A percentile compares a stretch with the other conserved stretches of the same genome.
phyloP scores from a whole-genome alignment of 2,329 filamentous ascomycete genomes.

The Pseudopithomyces maydicus region DNA sequence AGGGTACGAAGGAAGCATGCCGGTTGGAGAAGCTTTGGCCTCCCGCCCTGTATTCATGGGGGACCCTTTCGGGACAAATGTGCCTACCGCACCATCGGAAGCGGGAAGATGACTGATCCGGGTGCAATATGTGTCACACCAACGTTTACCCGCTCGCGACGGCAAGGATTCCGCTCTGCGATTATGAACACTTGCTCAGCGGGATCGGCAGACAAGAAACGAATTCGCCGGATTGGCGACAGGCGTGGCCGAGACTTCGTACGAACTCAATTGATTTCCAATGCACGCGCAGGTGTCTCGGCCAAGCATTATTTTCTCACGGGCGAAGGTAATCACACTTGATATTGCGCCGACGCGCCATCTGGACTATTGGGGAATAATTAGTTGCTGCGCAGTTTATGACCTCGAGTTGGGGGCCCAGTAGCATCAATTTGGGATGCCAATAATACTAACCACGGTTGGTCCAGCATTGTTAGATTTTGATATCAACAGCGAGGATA shows the following conservation, averaged over 20 bases:
- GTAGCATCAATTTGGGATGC: background rate
- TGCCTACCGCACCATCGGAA: conserved; percentile 1
- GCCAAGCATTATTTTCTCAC: background rate
- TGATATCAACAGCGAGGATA: background rate
- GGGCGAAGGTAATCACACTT: background rate
- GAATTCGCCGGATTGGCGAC: background rate
- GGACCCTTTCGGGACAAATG: background rate
- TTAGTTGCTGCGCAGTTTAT: background rate
- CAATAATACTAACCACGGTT: background rate
- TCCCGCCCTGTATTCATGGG: background rate
- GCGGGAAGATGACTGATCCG: background rate
- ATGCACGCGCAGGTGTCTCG: background rate
- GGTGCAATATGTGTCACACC: background rate
- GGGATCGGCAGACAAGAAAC: background rate
- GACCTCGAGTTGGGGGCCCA: background rate
- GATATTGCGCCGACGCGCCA: no score
- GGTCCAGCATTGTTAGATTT: background rate
- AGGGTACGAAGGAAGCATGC: background rate
- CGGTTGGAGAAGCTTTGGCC: background rate
- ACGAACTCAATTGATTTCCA: background rate
- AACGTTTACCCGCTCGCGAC: background rate
- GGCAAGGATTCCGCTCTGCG: background rate
- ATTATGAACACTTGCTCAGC: background rate
- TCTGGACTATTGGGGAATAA: background rate
- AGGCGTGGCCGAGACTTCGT: background rate